Evolutionary conservation across 2,329 filamentous ascomycete species (phyloP).

Genomic region (Microthyrium microscopicum): DNA sequence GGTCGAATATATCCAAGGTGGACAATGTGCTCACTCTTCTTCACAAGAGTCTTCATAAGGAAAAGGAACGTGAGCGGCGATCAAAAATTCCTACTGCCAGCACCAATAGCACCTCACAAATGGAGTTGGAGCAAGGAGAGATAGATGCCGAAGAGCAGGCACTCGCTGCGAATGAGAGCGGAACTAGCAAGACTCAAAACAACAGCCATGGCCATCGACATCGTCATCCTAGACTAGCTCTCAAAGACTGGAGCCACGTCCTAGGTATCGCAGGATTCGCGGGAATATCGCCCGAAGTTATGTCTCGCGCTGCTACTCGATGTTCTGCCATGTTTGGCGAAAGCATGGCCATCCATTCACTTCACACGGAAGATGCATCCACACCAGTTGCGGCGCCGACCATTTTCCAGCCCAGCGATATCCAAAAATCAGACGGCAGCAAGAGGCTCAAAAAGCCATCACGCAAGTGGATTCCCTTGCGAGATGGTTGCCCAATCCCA

Average conservation of each 20-base stretch:
- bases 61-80: background rate
- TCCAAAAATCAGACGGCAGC: background rate
- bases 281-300: constrained; percentile 47
- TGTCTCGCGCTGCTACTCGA: constrained; percentile 54
- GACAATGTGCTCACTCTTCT: constrained; percentile 55
- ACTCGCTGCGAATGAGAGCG: background rate
- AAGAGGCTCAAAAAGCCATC: no score
- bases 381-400: no score
- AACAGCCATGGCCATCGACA: constrained; percentile 8
- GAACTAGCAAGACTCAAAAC: constrained; percentile 6
- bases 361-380: background rate
- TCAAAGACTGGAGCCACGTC: constrained; percentile 74
- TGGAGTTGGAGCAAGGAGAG: background rate
- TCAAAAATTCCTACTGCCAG: background rate
- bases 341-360: constrained; percentile 45
- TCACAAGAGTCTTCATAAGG: constrained; percentile 25
- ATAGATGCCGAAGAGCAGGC: background rate
- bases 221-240: constrained; percentile 17
- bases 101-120: background rate
- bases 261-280: constrained; percentile 60
- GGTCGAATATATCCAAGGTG: constrained; percentile 53
- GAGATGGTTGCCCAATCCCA: no score
- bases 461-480: no score
- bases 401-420: no score
- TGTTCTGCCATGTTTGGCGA: constrained; percentile 64